Percentiles rank a stretch among this genome's conserved stretches.
Evolutionary conservation across 2,329 filamentous ascomycete genomes (phyloP).

Genomic region (Reticulascus tulasneorum): DNA sequence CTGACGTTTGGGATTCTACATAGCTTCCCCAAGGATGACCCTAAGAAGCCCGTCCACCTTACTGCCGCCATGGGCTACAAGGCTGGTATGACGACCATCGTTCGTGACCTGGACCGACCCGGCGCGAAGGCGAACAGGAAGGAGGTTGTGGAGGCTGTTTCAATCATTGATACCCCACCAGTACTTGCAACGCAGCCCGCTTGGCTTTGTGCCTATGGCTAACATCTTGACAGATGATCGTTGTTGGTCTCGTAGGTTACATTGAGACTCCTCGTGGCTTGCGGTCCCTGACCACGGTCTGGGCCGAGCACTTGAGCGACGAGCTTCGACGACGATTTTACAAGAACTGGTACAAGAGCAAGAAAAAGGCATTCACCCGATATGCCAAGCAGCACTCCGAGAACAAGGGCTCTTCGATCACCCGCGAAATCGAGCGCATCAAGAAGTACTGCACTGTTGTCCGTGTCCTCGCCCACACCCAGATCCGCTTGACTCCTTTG

Average conservation of each 20-base stretch:
- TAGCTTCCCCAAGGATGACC: constrained; percentile 99
- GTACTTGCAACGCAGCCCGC: constrained; percentile 85
- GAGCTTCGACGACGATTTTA: constrained; percentile 99
- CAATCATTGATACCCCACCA: constrained; percentile 88
- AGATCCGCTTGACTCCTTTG: constrained; percentile 97
- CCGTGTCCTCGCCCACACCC: constrained; percentile 98
- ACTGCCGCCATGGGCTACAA: constrained; percentile 99
- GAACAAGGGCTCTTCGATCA: constrained; percentile 83
- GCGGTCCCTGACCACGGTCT: constrained; percentile 98
- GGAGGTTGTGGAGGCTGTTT: constrained; percentile 86
- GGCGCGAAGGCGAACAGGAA: constrained; percentile 99
- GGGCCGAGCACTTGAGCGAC: constrained; percentile 98
- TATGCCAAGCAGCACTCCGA: constrained; percentile 99
- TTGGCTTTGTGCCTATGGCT: constrained; percentile 71
- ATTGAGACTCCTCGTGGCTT: constrained; percentile 99
- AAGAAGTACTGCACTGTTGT: constrained; percentile 99
- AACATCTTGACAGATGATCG: constrained; percentile 87
- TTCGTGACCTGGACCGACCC: constrained; percentile 97
- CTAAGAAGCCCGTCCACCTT: constrained; percentile 99
- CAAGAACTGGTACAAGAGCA: constrained; percentile 99
- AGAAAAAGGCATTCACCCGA: constrained; percentile 99
- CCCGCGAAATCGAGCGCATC: constrained; percentile 98
- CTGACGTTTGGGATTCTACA: constrained; percentile 19
- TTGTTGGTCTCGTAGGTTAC: constrained; percentile 99
- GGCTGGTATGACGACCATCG: constrained; percentile 99